Evolutionary conservation across 192 early-diverging fungal species (phyloP), one percentile per base, ranked within the genome.

Genomic region (Linderina pennispora): DNA sequence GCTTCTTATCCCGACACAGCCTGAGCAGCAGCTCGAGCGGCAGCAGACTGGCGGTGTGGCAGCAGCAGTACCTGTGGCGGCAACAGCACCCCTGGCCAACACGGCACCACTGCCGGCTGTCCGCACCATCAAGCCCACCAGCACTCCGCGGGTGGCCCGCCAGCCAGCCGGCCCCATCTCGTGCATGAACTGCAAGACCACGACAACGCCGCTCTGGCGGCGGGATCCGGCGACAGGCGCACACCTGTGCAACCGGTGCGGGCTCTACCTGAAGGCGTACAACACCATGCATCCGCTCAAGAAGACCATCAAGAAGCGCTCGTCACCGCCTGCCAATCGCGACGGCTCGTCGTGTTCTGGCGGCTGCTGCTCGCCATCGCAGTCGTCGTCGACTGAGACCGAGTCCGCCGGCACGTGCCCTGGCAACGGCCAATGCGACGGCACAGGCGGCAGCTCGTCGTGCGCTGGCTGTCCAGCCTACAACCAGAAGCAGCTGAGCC

Each of bases 221-320:
- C 61, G 88, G 23, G 69, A 64, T 43, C 80, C 83, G 17, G 74
- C 75, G 19, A 55, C 65, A 6, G 85, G 83, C 35, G 77, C 77
- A 19, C 82, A 85, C 17, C 80, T 88, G 37, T 90, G 88, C 49
- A 90, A 90, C 58, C 85, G 86, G 7, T 90, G 88, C 50, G 82
- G 83, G 3, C 45, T 75, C 23, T 75, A 75, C 41, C 60, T 65
- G 37, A 68, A 68, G 40, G 60, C 72, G 4, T 75, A 75, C 64
- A 67, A 63, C 36, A 43, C 52, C 16, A 65, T 75, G 60, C 72
- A 67, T 25, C 72, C 72, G 15, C 45, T 71, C 2, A 63, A 43
- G 3, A 36, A 51, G 19, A 71, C 58, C 20, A 71, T 63, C 23
- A n/a, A n/a, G n/a, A n/a, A n/a, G n/a, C n/a, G n/a, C n/a, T n/a